Evolutionary conservation across 305 asterid species (phyloP).

Genomic region (Solanum hybrid): DNA sequence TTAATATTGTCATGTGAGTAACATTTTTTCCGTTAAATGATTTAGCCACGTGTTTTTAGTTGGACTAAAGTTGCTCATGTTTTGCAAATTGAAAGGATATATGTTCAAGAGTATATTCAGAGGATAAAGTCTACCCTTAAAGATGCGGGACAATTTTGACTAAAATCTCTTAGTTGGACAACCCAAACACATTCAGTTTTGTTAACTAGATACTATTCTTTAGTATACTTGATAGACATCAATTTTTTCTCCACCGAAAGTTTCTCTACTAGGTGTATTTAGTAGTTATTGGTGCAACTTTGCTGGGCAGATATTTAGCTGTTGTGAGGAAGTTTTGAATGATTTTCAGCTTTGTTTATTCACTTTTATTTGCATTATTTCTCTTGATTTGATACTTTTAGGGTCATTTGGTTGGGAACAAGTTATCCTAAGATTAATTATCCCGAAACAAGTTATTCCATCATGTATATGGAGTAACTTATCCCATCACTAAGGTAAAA

Average conservation of each 20-base stretch:
- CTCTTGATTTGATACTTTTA: neutral
- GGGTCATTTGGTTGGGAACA: neutral
- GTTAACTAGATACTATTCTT: neutral
- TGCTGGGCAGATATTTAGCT: neutral
- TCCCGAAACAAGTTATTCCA: neutral
- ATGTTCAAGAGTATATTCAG: neutral
- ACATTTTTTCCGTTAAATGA: neutral
- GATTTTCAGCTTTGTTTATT: neutral
- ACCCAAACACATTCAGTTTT: neutral
- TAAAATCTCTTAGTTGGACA: too few species aligned
- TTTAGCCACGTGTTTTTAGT: neutral
- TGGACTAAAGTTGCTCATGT: neutral
- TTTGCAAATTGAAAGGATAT: neutral
- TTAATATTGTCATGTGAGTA: neutral
- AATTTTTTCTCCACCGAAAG: neutral
- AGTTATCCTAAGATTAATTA: too few species aligned
- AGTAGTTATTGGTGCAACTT: neutral
- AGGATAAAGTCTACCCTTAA: neutral
- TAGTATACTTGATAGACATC: neutral
- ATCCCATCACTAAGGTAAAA: neutral
- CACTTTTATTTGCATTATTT: neutral
- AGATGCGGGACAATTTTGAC: neutral
- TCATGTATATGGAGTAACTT: neutral
- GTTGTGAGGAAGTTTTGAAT: neutral
- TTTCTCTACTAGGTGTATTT: neutral